A percentile compares a stretch with the other conserved stretches of the same genome.
These are phyloP conservation scores for Laetiporus sulphureus DNA, from an alignment of 1,284 basidiomycete species.

Conservation along the genomic window DNA sequence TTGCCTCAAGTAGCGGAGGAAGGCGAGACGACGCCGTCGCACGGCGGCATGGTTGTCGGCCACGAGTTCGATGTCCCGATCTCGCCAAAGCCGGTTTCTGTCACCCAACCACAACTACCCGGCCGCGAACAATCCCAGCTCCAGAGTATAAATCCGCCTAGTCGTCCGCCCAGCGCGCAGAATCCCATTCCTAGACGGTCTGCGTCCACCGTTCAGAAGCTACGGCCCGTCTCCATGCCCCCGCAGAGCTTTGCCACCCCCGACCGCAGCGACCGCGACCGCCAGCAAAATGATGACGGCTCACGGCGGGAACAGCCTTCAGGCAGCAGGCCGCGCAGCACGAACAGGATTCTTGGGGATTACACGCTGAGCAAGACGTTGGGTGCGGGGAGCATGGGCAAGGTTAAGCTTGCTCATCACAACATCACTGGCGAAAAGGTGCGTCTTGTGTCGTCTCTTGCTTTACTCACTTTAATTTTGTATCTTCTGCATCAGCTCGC, in stretches of 20 bases:
- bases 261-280: constrained; percentile 24
- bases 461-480: background rate
- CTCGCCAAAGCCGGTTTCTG: constrained; percentile 20
- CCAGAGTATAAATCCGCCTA: constrained; percentile 6
- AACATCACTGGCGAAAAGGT: constrained; percentile 92
- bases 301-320: constrained; percentile 24
- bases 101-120: constrained; percentile 18
- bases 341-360: constrained; percentile 77
- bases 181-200: constrained; percentile 21
- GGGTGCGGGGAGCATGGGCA: constrained; percentile 98
- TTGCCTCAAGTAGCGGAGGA: constrained; percentile 38
- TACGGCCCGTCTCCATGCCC: constrained; percentile 64
- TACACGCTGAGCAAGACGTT: constrained; percentile 97
- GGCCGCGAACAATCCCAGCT: constrained; percentile 5
- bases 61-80: constrained; percentile 52
- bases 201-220: constrained; percentile 30
- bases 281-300: constrained; percentile 25
- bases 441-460: constrained; percentile 19
- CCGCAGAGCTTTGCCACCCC: constrained; percentile 41
- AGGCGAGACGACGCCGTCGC: constrained; percentile 43
- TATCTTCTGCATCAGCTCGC: constrained; percentile 58
- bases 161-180: constrained; percentile 9
- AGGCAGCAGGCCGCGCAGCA: constrained; percentile 30
- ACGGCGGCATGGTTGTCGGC: constrained; percentile 50
- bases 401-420: constrained; percentile 95